Conservation (phyloP, 805 yeast species). For the Nakazawaea laoshanensis region DNA sequence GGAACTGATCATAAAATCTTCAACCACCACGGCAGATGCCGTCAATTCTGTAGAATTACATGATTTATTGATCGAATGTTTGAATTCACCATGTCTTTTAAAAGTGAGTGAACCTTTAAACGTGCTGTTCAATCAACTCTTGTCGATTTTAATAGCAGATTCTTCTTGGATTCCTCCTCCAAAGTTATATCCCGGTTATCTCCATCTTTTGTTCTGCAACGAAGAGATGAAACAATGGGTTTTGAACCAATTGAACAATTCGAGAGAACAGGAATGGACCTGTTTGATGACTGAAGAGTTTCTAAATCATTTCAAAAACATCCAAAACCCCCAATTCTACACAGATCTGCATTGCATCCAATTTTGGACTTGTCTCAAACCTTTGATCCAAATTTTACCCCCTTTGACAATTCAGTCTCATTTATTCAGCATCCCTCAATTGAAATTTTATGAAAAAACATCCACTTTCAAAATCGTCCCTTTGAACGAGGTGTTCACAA, state of each 20-base stretch:
- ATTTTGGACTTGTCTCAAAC: slow-evolving; percentile 39
- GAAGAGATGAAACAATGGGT: slow-evolving; percentile 42
- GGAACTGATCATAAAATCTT: slow-evolving; percentile 5
- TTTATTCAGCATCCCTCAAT: slow-evolving; percentile 17
- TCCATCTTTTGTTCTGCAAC: slow-evolving; percentile 52
- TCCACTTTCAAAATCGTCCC: slow-evolving; percentile 25
- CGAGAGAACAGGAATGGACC: slow-evolving; percentile 20
- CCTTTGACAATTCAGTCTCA: slow-evolving; percentile 24
- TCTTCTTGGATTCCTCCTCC: too few species aligned
- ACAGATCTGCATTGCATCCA: slow-evolving; percentile 27
- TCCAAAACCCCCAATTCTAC: slow-evolving; percentile 46
- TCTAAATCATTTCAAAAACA: slow-evolving; percentile 36
- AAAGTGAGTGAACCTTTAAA: slow-evolving; percentile 28
- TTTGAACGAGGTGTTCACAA: slow-evolving; percentile 31
- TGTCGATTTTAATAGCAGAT: too few species aligned
- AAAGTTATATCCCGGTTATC: slow-evolving; percentile 36
- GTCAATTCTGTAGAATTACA: background rate
- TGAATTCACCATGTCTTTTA: slow-evolving; percentile 43
- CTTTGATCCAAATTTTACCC: slow-evolving; percentile 27
- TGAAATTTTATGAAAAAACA: slow-evolving; percentile 14
- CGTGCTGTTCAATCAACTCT: slow-evolving; percentile 26
- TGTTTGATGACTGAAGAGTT: slow-evolving; percentile 47
- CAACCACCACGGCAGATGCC: background rate
- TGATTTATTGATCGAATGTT: slow-evolving; percentile 33
- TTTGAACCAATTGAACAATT: slow-evolving; percentile 19